Evolutionary conservation across 352 stramenopile species (phyloP), one percentile per base, ranked within the genome.

Genomic region (Phytophthora meadii): DNA sequence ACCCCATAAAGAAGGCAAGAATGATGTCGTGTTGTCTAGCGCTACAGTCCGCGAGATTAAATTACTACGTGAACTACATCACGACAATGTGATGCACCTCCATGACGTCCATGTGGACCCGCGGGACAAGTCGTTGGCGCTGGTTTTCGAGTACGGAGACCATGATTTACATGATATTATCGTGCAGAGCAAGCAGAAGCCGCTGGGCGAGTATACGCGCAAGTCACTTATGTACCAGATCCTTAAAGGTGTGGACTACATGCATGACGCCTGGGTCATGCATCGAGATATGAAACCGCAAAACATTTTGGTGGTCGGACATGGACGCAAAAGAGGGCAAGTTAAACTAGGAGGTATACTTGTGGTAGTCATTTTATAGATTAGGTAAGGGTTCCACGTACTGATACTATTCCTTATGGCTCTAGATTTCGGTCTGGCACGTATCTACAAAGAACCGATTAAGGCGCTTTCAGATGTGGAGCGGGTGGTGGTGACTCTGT

Each of bases 401-500:
- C 30, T 36, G 30, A 36, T 36, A 14, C 30, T 11, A 19, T 57
- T 10, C 46, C n/a, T 50, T 17, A 19, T 52, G 28, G 5, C 34
- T 4, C 5, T 67, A 85, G 89, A 97, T 71, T 93, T 97, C 39
- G 89, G 89, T 6, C 70, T 97, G 2, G 88, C 89, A n/a, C 84
- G 89, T 10, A 79, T 95, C 28, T 97, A 95, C 74, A 92, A 90
- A 51, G 87, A 96, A 64, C 89, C 89, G 5, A 92, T 96, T 59
- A 95, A 96, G 54, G 85, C 88, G 28, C 79, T 97, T 4, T 92
- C 88, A 36, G 88, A 96, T 53, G 88, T 96, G 7, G 88, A 96
- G 68, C 81, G 88, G 19, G 86, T 98, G 42, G 97, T 99, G 15
- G 97, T 99, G 52, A 99, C 95, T 27, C 80, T 99, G 5, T 98